Percentiles rank a stretch among this genome's conserved stretches.
Conservation (phyloP, 352 stramenopile species). For the Globisporangium nodosum region DNA sequence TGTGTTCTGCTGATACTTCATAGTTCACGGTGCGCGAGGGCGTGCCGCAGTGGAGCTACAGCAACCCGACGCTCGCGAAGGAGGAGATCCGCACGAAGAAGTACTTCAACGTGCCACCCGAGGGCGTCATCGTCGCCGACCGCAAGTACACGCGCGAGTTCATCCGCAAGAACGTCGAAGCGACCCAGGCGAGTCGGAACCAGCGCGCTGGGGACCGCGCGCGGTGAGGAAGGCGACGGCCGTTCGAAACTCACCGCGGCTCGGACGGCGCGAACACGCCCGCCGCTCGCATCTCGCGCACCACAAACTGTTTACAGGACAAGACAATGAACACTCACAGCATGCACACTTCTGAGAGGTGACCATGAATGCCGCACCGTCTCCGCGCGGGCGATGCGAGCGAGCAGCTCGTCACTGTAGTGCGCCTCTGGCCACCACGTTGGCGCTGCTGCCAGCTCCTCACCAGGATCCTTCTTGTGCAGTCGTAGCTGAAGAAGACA, state of each 20-base stretch:
- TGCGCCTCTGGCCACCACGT: conserved; percentile 54
- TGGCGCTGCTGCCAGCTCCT: conserved; percentile 16
- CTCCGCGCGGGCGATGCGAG: conserved; percentile 35
- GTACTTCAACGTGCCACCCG: conserved; percentile 44
- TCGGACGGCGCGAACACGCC: neutral
- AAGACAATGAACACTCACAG: neutral
- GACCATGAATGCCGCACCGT: conserved; percentile 15
- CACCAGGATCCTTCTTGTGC: conserved; percentile 17
- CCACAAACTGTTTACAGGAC: conserved; percentile 6
- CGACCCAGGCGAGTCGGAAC: conserved; percentile 26
- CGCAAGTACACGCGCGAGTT: conserved; percentile 65
- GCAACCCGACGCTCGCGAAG: conserved; percentile 35
- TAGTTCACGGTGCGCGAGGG: conserved; percentile 17
- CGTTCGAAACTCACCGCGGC: neutral
- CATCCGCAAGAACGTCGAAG: conserved; percentile 48
- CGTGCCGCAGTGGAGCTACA: conserved; percentile 41
- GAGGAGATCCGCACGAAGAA: conserved; percentile 34
- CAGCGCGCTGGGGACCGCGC: conserved; percentile 1
- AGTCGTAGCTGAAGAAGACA: conserved; percentile 19
- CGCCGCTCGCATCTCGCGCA: conserved; percentile 11
- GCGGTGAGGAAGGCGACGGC: neutral
- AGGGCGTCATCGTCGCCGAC: conserved; percentile 46
- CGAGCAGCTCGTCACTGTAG: conserved; percentile 27
- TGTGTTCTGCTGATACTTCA: neutral
- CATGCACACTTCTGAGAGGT: neutral